Evolutionary conservation across 768 basidiomycete genomes (phyloP), one percentile per base, ranked within the genome.

Genomic region (Boletellus ananiceps): DNA sequence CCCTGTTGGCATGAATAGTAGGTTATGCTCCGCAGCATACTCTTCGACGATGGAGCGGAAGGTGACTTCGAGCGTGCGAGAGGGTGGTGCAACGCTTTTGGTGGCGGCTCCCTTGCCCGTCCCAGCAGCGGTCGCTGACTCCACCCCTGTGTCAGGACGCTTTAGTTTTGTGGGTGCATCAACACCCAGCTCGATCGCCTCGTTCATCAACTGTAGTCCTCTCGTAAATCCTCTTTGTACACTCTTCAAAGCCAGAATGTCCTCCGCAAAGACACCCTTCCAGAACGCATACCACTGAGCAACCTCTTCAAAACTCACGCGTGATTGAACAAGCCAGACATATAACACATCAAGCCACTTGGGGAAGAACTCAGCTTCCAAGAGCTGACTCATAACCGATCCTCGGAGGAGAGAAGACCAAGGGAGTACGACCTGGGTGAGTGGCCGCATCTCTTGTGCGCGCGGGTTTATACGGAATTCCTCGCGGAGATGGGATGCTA

Each of bases 1-100:
- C 2, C 94, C 95, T 11, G 84, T 83, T 5, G 93, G 93, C 31
- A 98, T 74, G 67, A 98, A 91, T 34, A 99, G 67, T 58, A 98
- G 71, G 68, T 98, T 91, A 65, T 92, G 84, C 16, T 82, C 71
- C 2, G 91, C 82, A 3, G 88, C 89, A 60, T 76, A 85, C 23
- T 96, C 95, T 67, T 98, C 96, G 44, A 93, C 94, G 48, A 98
- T 86, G 5, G 88, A 79, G 15, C 87, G 79, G 80, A 98, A 98
- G 2, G 93, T 94, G 57, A 97, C 84, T 63, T 96, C 94, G 44
- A 86, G 79, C 3, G 79, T 70, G 25, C 82, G 78, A 8, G 80
- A 68, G 1, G 84, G 76, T 8, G 61, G 21, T 8, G 59, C 54
- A 44, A 73, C 74, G 23, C 69, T 62, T 46, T 69, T 67, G 1